phyloP scores from a whole-genome alignment of 495 filamentous ascomycete genomes.

The Terfezia claveryi region DNA sequence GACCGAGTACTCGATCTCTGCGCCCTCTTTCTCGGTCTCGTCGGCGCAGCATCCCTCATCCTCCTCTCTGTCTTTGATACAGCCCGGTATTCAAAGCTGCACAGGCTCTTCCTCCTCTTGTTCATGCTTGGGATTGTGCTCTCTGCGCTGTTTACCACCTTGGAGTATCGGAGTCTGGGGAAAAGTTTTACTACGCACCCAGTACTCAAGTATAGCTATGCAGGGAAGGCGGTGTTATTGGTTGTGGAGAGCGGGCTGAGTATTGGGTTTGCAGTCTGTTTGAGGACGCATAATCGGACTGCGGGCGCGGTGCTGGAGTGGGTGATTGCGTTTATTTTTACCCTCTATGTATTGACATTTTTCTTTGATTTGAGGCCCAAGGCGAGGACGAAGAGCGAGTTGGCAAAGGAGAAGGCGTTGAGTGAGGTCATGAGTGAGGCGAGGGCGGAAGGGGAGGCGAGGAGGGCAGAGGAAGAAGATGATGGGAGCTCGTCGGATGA shows the following conservation, averaged over 20 bases:
- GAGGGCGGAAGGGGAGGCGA: not conserved
- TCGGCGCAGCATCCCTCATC: slow-evolving; percentile 60
- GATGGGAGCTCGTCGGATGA: not conserved
- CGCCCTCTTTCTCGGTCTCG: slow-evolving; percentile 49
- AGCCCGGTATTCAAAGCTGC: slow-evolving; percentile 34
- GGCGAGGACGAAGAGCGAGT: slow-evolving; percentile 33
- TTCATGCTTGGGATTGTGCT: slow-evolving; percentile 43
- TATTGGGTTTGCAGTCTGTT: slow-evolving; percentile 24
- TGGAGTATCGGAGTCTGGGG: slow-evolving; percentile 66
- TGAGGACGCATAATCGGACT: slow-evolving; percentile 21
- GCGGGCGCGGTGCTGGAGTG: slow-evolving; percentile 39
- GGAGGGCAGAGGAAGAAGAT: not conserved
- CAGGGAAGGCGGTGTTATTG: slow-evolving; percentile 61
- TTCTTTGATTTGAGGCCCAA: slow-evolving; percentile 72
- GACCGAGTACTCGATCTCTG: slow-evolving; percentile 50
- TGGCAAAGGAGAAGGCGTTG: slow-evolving; percentile 15
- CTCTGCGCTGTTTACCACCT: slow-evolving; percentile 16
- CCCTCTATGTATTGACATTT: slow-evolving; percentile 73
- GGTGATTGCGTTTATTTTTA: slow-evolving; percentile 76
- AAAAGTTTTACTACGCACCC: slow-evolving; percentile 31
- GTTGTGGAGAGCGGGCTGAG: slow-evolving; percentile 48
- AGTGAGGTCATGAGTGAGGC: not conserved
- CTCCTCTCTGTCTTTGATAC: slow-evolving; percentile 74
- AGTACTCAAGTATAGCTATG: slow-evolving; percentile 54
- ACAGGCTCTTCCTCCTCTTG: slow-evolving; percentile 56